A percentile compares a stretch with the other conserved stretches of the same genome.
Evolutionary conservation across 257 asterid genomes (phyloP).

Genomic region (Scutellaria galericulata): DNA sequence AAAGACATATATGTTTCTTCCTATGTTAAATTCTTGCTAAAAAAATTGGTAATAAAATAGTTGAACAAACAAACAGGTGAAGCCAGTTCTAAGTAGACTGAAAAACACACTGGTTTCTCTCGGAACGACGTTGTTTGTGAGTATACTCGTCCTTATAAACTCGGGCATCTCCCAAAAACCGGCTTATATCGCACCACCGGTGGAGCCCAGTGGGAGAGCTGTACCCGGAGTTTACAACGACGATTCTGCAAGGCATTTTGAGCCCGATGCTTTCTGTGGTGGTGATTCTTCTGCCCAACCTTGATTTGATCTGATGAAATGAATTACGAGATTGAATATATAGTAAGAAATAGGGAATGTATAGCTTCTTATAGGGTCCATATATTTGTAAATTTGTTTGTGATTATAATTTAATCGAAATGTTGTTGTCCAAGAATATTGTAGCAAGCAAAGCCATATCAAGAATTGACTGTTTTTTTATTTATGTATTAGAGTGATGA

Average conservation of each 20-base stretch:
- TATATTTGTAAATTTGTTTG: no score
- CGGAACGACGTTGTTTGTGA: conserved; percentile 63
- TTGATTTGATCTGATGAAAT: conserved; percentile 11
- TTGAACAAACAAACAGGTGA: conserved; percentile 56
- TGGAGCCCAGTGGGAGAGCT: conserved; percentile 61
- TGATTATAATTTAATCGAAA: no score
- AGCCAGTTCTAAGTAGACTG: conserved; percentile 74
- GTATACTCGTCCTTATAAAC: conserved; percentile 48
- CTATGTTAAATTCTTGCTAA: neutral
- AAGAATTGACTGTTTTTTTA: no score
- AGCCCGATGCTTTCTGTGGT: conserved; percentile 88
- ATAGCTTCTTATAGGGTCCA: no score
- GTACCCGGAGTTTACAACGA: conserved; percentile 83
- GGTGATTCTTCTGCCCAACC: conserved; percentile 62
- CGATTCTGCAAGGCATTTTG: conserved; percentile 82
- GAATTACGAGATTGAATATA: neutral
- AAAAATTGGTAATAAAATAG: neutral
- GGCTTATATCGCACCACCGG: conserved; percentile 32
- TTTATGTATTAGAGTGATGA: no score
- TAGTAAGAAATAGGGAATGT: neutral
- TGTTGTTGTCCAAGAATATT: no score
- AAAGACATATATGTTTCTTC: neutral
- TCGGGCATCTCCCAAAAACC: conserved; percentile 47
- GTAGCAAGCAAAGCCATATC: no score
- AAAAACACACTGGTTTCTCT: conserved; percentile 82